Base-by-base conservation (phyloP, 2,329 filamentous ascomycete species). In the Cladophialophora chaetospira region DNA sequence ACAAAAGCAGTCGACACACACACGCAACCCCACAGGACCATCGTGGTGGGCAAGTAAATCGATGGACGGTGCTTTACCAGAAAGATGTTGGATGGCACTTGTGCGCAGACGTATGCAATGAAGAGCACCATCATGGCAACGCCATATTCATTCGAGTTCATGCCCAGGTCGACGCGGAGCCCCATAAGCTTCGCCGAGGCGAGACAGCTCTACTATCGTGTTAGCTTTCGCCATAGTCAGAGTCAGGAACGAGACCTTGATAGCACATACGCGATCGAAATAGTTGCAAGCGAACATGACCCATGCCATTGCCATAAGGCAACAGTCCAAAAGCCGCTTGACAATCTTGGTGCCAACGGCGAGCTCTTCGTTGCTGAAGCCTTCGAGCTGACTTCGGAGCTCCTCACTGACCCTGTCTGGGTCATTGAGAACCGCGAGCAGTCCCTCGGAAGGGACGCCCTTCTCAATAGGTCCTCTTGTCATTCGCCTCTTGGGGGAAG, bases 41-140 rank as follows among this genome's bases (percentile, higher is more conserved):
- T 57, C 25, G 25, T 25, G 3, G 21, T 28, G 5, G 54, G 48
- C n/a, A 57, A 35, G 35, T 57, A 52, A n/a, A 52, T 36, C 19
- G 54, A 52, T 3, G 54, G 54, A 11, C 54, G 54, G 17, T 63
- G 51, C 40, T 61, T 58, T 1, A 63, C 70, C 38, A 75, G 70
- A 48, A 72, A 70, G 57, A 62, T 19, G 44, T 64, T 64, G 11
- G 51, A 57, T 17, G 57, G 62, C 28, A 64, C 43, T 44, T 77
- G 83, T 80, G 85, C 86, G 61, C 85, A 73, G 51, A 86, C 79
- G 69, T 86, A 86, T 13, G 83, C 83, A n/a, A 85, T 82, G 54
- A 77, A 77, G 10, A 78, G 68, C 33, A 77, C 75, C 36, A 73
- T 75, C 26, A 77, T 68, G 29, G 69, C 71, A 8, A 74, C 76